Evolutionary conservation across 2,329 filamentous ascomycete genomes (phyloP).

Genomic region (Alternaria tenuissima): DNA sequence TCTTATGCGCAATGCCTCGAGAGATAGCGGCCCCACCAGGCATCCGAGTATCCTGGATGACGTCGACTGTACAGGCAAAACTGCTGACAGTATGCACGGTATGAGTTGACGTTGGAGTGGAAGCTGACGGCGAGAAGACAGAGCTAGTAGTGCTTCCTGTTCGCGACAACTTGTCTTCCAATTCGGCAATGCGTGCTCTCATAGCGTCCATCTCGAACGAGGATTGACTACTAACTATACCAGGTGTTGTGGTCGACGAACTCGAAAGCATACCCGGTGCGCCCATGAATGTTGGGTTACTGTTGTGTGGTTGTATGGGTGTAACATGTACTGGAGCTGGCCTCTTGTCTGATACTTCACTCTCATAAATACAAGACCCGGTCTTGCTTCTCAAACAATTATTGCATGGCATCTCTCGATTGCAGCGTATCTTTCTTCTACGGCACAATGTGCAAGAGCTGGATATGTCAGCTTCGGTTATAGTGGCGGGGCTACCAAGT

Average conservation of each 20-base stretch:
- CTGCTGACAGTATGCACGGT: conserved; percentile 51
- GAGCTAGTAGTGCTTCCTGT: conserved; percentile 14
- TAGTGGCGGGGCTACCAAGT: not conserved
- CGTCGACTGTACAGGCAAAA: conserved; percentile 56
- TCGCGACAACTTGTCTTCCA: conserved; percentile 54
- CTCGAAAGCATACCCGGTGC: not conserved
- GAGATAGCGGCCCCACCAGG: conserved; percentile 46
- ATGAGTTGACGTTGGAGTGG: conserved; percentile 30
- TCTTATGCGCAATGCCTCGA: conserved; percentile 63
- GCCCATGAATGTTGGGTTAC: not conserved
- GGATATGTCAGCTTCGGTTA: conserved; percentile 12
- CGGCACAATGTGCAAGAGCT: conserved; percentile 67
- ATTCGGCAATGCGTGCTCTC: conserved; percentile 52
- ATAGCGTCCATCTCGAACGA: conserved; percentile 51
- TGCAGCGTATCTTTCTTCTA: conserved; percentile 68
- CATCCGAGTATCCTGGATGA: conserved; percentile 51
- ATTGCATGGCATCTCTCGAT: conserved; percentile 66
- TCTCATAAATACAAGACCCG: conserved; percentile 61
- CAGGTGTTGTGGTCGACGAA: not conserved
- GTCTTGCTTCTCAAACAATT: conserved; percentile 66
- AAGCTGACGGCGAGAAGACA: not conserved
- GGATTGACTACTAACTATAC: conserved; percentile 25
- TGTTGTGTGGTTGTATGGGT: conserved; percentile 4
- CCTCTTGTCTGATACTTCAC: conserved; percentile 11
- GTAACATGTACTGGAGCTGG: conserved; percentile 1